Evolutionary conservation across 768 basidiomycete species (phyloP), one percentile per base, ranked within the genome.

Genomic region (Suillus discolor): DNA sequence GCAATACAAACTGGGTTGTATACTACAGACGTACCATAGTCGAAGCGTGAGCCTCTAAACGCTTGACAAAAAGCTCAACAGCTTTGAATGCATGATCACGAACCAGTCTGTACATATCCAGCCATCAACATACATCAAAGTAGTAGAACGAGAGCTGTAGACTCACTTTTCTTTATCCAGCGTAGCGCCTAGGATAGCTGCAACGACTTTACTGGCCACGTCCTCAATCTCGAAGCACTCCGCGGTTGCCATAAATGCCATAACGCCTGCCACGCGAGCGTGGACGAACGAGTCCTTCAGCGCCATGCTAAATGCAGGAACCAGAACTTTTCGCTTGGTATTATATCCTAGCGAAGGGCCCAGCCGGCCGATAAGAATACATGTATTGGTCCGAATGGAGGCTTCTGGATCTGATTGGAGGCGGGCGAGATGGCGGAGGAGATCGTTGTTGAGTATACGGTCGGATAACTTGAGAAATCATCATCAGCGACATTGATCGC

Each of bases 31-130:
- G n/a, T 62, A 95, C 96, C 96, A 99, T 92, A 3, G 86, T 83
- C 0, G 84, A 84, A 2, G 90, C 93, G 70, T 97, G 85, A 9
- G 80, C 84, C 72, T 97, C 94, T 36, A 98, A 78, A 68, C 85
- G 88, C 75, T 92, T 93, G 67, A 97, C 81, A 72, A 97, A 96
- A 57, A 97, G 79, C 51, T 94, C 93, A 63, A 97, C 83, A 7
- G 95, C 91, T 77, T 93, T 97, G 83, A 97, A 98, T 2, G 94
- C 97, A 72, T 98, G 97, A 77, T 98, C 96, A 23, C 97, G 87
- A 0, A 99, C 97, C 8, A 94, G 76, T 70, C 97, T 99, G 70
- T 1, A 25, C 6, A 62, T 23, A 60, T 4, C 34, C 16, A 20
- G 18, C 16, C 38, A 61, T 57, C 62, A 65, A 38, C 20, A 34